A percentile compares a stretch with the other conserved stretches of the same genome.
Evolutionary conservation across 2,329 filamentous ascomycete genomes (phyloP).

Genomic region (Hymenoscyphus fructigenus): DNA sequence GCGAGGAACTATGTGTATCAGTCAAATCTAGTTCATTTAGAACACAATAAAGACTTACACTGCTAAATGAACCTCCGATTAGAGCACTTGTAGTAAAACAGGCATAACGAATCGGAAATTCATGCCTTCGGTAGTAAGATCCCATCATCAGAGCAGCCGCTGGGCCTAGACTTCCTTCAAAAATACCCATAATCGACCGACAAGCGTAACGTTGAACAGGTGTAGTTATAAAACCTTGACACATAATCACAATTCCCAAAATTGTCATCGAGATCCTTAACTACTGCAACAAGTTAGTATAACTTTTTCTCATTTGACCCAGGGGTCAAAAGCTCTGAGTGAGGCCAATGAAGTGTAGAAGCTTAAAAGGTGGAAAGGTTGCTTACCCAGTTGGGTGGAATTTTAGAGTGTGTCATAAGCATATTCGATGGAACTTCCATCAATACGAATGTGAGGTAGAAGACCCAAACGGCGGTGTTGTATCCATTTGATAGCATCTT

Average conservation of each 20-base stretch:
- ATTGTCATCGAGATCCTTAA: constrained; percentile 45
- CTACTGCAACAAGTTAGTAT: constrained; percentile 28
- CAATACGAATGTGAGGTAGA: constrained; percentile 17
- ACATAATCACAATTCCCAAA: constrained; percentile 4
- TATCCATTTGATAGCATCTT: constrained; percentile 24
- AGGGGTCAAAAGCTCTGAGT: too few species aligned
- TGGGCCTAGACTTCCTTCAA: constrained; percentile 57
- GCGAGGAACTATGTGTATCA: constrained; percentile 41
- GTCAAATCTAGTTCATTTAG: neutral
- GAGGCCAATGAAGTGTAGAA: too few species aligned
- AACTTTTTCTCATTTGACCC: too few species aligned
- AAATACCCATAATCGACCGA: constrained; percentile 41
- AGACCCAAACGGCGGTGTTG: constrained; percentile 29
- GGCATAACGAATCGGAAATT: constrained; percentile 7
- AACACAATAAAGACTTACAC: neutral
- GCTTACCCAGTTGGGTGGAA: constrained; percentile 43
- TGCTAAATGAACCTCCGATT: constrained; percentile 1
- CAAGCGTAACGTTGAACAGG: neutral
- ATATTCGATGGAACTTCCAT: constrained; percentile 26
- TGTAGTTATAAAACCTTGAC: constrained; percentile 6
- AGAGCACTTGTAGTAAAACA: constrained; percentile 1
- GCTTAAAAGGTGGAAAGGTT: too few species aligned
- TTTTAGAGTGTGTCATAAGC: constrained; percentile 41
- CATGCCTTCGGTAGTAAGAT: neutral
- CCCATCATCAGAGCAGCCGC: constrained; percentile 46